Evolutionary conservation across 805 yeast species (phyloP).

Genomic region (Huiozyma naganishii): DNA sequence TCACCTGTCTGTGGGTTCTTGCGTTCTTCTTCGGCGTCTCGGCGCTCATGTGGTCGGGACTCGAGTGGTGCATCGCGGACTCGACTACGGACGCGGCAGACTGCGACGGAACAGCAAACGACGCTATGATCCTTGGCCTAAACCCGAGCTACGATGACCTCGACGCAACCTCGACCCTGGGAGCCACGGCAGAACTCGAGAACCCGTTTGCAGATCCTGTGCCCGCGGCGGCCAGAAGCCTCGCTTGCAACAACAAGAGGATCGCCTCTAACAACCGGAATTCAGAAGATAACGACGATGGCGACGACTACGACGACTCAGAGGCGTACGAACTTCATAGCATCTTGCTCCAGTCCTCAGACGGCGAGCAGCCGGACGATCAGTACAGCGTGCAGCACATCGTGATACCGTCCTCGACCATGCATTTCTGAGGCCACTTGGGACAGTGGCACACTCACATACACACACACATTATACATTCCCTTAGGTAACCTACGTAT

Average conservation of each 20-base stretch:
- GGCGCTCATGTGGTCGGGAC: conserved; percentile 24
- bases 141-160: not conserved
- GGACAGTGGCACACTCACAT: too few species aligned
- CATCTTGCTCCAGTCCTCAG: conserved; percentile 12
- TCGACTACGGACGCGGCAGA: conserved; percentile 3
- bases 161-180: not conserved
- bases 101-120: not conserved
- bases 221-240: not conserved
- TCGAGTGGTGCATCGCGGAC: conserved; percentile 26
- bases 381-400: conserved; percentile 6
- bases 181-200: not conserved
- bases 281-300: not conserved
- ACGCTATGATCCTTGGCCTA: not conserved
- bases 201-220: not conserved
- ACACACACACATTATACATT: too few species aligned
- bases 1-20: conserved; percentile 14
- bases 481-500: too few species aligned
- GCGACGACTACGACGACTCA: conserved; percentile 1
- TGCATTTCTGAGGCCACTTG: conserved; percentile 11
- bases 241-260: too few species aligned
- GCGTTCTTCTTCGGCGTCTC: conserved; percentile 14
- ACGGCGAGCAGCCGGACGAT: conserved; percentile 1
- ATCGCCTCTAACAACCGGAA: too few species aligned
- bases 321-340: conserved; percentile 15
- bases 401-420: conserved; percentile 18